phyloP scores from a whole-genome alignment of 768 basidiomycete genomes.

The Lactarius evosmus region DNA sequence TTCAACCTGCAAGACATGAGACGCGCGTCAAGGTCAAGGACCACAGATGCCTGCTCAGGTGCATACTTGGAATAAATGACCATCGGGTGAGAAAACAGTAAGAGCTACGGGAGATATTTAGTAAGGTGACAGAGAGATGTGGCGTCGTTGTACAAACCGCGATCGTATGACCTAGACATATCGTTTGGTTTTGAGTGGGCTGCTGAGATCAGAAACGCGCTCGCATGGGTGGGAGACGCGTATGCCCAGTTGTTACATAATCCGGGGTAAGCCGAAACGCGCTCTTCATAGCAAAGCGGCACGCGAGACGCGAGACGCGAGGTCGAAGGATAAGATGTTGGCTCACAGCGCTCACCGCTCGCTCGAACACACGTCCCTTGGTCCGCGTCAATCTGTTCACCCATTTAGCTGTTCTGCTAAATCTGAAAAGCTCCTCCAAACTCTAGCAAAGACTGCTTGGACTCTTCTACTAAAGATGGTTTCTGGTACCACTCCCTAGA shows the following conservation, averaged over 20 bases:
- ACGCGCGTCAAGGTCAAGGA: conserved; percentile 21
- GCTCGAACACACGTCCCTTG: not conserved
- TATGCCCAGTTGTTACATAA: conserved; percentile 27
- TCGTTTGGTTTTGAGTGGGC: conserved; percentile 9
- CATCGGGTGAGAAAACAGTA: conserved; percentile 98
- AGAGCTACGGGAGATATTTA: conserved; percentile 55
- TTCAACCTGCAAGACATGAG: conserved; percentile 69
- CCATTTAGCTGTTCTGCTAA: not conserved
- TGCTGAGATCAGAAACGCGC: not conserved
- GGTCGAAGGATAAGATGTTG: not conserved
- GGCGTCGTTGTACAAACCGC: conserved; percentile 56
- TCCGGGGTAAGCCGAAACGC: conserved; percentile 23
- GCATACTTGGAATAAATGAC: conserved; percentile 91
- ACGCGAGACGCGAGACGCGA: conserved; percentile 27
- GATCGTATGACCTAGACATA: conserved; percentile 97
- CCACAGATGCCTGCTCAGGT: not conserved
- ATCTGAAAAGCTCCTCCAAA: not conserved
- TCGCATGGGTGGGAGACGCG: conserved; percentile 20
- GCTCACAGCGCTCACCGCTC: no score
- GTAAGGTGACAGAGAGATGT: not conserved
- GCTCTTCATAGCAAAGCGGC: not conserved
- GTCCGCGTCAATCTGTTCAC: not conserved
- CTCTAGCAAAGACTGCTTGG: not conserved
- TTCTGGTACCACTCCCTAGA: conserved; percentile 63
- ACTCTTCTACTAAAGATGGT: conserved; percentile 37